These are phyloP conservation scores for Aspergillus bridgeri DNA, from an alignment of 495 filamentous ascomycete genomes.

Conservation along the genomic window DNA sequence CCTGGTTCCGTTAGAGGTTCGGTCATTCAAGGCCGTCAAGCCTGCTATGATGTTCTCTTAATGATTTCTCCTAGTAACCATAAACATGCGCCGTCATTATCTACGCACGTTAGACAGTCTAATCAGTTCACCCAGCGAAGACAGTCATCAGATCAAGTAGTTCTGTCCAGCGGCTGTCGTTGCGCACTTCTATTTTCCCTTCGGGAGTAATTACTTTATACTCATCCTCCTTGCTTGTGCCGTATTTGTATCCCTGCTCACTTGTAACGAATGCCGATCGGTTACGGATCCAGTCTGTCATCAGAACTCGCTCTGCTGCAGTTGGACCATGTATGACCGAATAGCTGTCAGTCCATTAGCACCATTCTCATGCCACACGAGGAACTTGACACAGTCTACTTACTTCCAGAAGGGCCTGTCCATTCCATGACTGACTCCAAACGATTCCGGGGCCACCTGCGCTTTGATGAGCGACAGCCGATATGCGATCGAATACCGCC, in stretches of 20 bases:
- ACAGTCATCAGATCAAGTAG: constrained; percentile 14
- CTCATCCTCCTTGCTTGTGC: constrained; percentile 20
- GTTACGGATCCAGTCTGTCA: constrained; percentile 27
- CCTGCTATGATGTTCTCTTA: too few species aligned
- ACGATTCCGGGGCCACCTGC: constrained; percentile 19
- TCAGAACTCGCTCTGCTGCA: constrained; percentile 13
- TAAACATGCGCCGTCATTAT: too few species aligned
- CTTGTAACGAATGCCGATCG: constrained; percentile 25
- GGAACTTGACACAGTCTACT: not conserved
- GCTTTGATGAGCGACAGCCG: constrained; percentile 27
- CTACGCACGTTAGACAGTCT: too few species aligned
- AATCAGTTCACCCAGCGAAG: not conserved
- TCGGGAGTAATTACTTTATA: constrained; percentile 21
- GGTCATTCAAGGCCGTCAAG: too few species aligned
- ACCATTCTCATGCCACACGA: not conserved
- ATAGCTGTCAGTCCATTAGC: constrained; percentile 16
- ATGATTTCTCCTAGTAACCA: too few species aligned
- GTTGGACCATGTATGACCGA: constrained; percentile 28
- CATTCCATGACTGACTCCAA: constrained; percentile 28
- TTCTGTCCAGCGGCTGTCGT: constrained; percentile 21
- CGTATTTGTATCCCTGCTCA: constrained; percentile 15
- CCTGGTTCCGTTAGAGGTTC: too few species aligned
- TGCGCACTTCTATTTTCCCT: constrained; percentile 22
- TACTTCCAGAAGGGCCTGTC: constrained; percentile 29
- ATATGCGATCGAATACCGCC: constrained; percentile 27